Evolutionary conservation across 2,329 filamentous ascomycete genomes (phyloP).

Genomic region (Ascocoryne sarcoides): DNA sequence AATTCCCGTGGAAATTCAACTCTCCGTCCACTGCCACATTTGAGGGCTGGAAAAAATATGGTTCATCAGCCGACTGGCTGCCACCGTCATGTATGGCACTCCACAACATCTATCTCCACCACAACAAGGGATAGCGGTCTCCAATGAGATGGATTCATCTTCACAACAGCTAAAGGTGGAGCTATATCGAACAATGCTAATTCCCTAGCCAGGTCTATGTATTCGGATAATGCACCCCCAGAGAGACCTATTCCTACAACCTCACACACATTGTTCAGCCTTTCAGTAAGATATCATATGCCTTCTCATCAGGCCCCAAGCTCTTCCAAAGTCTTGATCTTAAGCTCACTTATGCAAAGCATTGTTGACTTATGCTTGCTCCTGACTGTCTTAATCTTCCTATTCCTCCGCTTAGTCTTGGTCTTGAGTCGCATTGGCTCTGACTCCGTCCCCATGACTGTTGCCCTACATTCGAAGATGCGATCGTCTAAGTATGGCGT

Average conservation of each 20-base stretch:
- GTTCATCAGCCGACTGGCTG: too few species aligned
- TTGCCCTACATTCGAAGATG: slow-evolving; percentile 76
- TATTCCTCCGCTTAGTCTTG: slow-evolving; percentile 73
- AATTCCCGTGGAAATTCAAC: background rate
- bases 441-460: slow-evolving; percentile 75
- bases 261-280: background rate
- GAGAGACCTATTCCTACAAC: too few species aligned
- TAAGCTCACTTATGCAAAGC: slow-evolving; percentile 73
- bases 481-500: slow-evolving; percentile 73
- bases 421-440: slow-evolving; percentile 69
- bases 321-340: slow-evolving; percentile 34
- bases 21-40: background rate
- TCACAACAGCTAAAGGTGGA: background rate
- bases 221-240: too few species aligned
- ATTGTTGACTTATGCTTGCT: slow-evolving; percentile 92
- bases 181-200: background rate
- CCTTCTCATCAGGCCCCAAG: slow-evolving; percentile 24
- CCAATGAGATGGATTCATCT: background rate
- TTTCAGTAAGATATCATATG: background rate
- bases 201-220: too few species aligned
- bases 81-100: too few species aligned
- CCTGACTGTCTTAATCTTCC: slow-evolving; percentile 64
- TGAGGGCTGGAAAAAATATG: background rate
- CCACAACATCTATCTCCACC: too few species aligned
- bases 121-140: too few species aligned